These are phyloP conservation scores for sunflower (Helianthus annuus) DNA, from an alignment of 129 eudicot species.

Conservation along the genomic window DNA sequence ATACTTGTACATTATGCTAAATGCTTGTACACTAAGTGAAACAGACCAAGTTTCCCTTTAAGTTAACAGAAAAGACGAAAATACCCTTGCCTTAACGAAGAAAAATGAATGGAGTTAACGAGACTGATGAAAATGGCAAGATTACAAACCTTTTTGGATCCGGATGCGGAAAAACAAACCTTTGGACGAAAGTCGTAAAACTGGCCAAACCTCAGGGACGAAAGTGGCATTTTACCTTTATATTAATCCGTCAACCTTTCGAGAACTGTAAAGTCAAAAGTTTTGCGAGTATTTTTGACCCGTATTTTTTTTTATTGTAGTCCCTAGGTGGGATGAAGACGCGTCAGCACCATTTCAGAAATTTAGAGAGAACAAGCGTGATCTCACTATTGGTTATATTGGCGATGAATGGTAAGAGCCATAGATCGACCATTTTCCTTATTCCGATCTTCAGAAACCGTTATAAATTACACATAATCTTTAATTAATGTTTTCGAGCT, in stretches of 20 bases:
- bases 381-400: conserved; percentile 59
- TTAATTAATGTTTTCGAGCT: conserved; percentile 2
- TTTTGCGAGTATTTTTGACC: not conserved
- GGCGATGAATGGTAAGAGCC: conserved; percentile 95
- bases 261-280: not conserved
- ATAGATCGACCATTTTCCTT: not conserved
- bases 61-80: no score
- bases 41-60: no score
- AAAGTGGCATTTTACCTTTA: no score
- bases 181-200: no score
- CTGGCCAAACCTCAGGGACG: no score
- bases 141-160: no score
- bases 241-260: not conserved
- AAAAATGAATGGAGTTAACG: no score
- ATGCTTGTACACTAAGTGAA: no score
- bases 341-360: conserved; percentile 29
- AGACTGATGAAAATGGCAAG: no score
- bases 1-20: no score
- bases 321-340: conserved; percentile 70
- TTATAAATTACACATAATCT: not conserved
- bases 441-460: not conserved
- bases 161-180: no score
- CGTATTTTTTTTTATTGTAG: conserved; percentile 37
- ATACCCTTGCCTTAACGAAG: no score
- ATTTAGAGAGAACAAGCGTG: conserved; percentile 22